Conservation (phyloP, 2,329 filamentous ascomycete species). For the Pseudocercospora crystallina region DNA sequence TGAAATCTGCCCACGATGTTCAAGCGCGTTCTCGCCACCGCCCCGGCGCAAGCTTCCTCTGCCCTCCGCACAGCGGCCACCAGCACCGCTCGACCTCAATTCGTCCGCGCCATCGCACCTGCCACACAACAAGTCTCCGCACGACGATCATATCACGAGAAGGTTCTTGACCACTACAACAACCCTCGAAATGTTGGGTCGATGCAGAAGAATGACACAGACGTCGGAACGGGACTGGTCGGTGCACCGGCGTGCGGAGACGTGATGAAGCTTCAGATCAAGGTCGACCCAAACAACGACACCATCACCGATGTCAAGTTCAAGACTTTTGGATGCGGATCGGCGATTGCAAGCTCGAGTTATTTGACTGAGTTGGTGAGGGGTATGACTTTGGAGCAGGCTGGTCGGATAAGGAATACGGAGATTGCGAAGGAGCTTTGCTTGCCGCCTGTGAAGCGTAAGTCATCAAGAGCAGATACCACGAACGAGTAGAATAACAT, state of each 20-base stretch:
- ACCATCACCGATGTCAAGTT: constrained; percentile 94
- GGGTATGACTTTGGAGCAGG: constrained; percentile 95
- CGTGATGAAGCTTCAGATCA: constrained; percentile 92
- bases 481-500: not conserved
- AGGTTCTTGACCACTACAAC: constrained; percentile 80
- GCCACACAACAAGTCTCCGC: constrained; percentile 36
- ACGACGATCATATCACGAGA: constrained; percentile 62
- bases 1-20: constrained; percentile 49
- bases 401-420: constrained; percentile 88
- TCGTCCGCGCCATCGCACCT: constrained; percentile 42
- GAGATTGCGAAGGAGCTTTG: constrained; percentile 97
- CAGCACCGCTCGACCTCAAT: constrained; percentile 47
- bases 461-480: constrained; percentile 38
- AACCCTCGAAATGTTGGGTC: constrained; percentile 75
- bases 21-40: constrained; percentile 55
- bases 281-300: constrained; percentile 82
- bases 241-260: constrained; percentile 88
- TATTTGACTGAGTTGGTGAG: constrained; percentile 93
- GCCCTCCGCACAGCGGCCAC: constrained; percentile 50
- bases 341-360: constrained; percentile 88
- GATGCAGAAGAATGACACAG: constrained; percentile 73
- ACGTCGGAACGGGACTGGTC: constrained; percentile 89
- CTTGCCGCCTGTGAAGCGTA: constrained; percentile 82
- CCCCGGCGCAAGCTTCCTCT: constrained; percentile 54
- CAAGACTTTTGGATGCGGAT: constrained; percentile 96